A percentile compares a stretch with the other conserved stretches of the same genome.
phyloP scores from a whole-genome alignment of 1,284 basidiomycete species.

The Trichosporon ovoides region DNA sequence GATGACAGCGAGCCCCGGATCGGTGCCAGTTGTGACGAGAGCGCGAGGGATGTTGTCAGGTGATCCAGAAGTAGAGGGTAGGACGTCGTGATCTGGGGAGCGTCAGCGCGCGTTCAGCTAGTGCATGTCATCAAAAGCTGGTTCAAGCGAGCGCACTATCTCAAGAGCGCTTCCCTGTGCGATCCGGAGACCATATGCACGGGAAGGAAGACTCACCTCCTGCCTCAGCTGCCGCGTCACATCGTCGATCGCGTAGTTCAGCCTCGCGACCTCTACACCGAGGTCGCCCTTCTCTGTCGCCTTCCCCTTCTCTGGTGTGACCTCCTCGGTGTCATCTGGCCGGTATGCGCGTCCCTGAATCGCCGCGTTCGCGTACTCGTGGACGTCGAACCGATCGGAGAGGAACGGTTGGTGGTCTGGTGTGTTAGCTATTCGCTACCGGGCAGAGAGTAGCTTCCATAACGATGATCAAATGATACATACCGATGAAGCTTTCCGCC shows the following conservation, averaged over 20 bases:
- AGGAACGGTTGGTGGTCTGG: slow-evolving; percentile 48
- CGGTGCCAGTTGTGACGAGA: slow-evolving; percentile 49
- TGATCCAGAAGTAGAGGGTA: slow-evolving; percentile 49
- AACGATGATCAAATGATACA: too few species aligned
- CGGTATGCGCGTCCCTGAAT: slow-evolving; percentile 72
- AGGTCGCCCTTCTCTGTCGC: slow-evolving; percentile 70
- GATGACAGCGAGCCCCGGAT: slow-evolving; percentile 42
- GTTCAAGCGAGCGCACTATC: too few species aligned
- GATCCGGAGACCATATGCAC: slow-evolving; percentile 54
- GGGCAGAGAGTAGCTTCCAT: too few species aligned
- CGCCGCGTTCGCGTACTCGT: slow-evolving; percentile 81
- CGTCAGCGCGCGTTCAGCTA: too few species aligned
- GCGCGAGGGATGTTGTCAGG: slow-evolving; percentile 61
- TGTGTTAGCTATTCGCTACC: not conserved
- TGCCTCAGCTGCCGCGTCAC: slow-evolving; percentile 77
- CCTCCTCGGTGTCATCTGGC: slow-evolving; percentile 36
- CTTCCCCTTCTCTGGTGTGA: slow-evolving; percentile 7
- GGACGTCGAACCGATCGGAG: slow-evolving; percentile 66
- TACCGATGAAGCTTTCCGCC: slow-evolving; percentile 20
- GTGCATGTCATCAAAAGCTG: too few species aligned
- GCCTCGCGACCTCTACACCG: slow-evolving; percentile 72
- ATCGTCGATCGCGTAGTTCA: slow-evolving; percentile 79
- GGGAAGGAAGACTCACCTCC: slow-evolving; percentile 57
- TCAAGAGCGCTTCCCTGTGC: too few species aligned
- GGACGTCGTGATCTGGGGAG: slow-evolving; percentile 49